phyloP scores from a whole-genome alignment of 352 stramenopile species.

The Phytophthora syringae region DNA sequence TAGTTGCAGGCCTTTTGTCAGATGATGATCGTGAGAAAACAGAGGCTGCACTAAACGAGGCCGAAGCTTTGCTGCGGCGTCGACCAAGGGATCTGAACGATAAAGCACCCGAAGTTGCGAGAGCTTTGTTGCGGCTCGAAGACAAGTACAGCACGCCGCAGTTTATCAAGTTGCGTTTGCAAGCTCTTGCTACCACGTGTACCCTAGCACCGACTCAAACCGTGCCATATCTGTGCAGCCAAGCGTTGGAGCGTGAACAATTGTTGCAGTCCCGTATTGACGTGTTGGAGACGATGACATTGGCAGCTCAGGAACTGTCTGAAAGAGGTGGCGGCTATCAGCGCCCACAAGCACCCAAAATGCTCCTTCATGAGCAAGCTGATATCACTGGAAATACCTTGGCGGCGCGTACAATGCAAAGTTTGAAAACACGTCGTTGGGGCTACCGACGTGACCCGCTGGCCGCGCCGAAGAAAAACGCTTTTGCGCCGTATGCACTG shows the following conservation, averaged over 20 bases:
- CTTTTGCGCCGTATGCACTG: conserved; percentile 64
- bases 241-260: conserved; percentile 78
- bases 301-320: conserved; percentile 69
- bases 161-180: conserved; percentile 54
- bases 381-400: conserved; percentile 30
- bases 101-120: conserved; percentile 57
- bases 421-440: conserved; percentile 71
- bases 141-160: conserved; percentile 73
- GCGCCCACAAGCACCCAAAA: conserved; percentile 32
- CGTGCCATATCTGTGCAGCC: conserved; percentile 62
- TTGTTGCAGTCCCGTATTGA: conserved; percentile 78
- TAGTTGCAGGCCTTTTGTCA: conserved; percentile 55
- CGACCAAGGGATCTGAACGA: conserved; percentile 69
- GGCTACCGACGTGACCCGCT: conserved; percentile 71
- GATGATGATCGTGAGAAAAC: conserved; percentile 70
- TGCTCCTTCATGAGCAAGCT: conserved; percentile 48
- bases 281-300: conserved; percentile 61
- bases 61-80: conserved; percentile 59
- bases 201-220: conserved; percentile 49
- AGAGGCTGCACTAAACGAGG: conserved; percentile 58
- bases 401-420: conserved; percentile 49
- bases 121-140: conserved; percentile 68
- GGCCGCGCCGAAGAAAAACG: conserved; percentile 56
- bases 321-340: conserved; percentile 42
- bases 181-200: conserved; percentile 58